Base-by-base conservation (phyloP, 495 filamentous ascomycete species). In the Penicillium lagena region DNA sequence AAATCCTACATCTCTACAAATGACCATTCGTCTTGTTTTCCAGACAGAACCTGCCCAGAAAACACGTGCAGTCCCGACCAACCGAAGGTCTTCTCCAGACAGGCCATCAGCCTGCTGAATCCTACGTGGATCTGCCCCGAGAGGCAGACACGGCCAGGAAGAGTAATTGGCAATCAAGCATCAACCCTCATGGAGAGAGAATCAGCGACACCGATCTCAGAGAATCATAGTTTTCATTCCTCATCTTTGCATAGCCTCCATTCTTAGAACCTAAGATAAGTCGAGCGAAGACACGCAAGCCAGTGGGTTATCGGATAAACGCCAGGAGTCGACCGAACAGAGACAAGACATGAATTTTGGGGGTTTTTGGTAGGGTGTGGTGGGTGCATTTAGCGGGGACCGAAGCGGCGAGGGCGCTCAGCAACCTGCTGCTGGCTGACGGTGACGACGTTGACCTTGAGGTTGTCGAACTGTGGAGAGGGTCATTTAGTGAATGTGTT, bases 371-470 rank as follows among this genome's bases (percentile, higher is more conserved):
- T 11, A 28, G 36, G 22, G 42, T 12, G 52, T 46, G 48, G 44
- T 27, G 30, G 51, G 47, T 48, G 49, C 13, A 59, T 61, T 64
- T 70, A 71, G 51, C 62, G 56, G 60, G 76, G 74, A 55, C 67
- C 70, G 66, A 80, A 83, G 60, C 81, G 77, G 48, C 82, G 78
- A 47, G 83, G 85, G 51, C 87, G 83, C 77, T 94, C 89, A 28
- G 43, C 46, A 60, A 76, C 70, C 79, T 95, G 91, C 71, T 87
- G 86, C 75, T 96, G 90, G 57, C 83, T 75, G 52, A 96, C 90
- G 51, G 83, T 68, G 57, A 91, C 81, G 60, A 95, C 86, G 73
- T 89, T 94, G 84, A 95, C 89, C 60, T 90, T 87, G 69, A 97
- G 90, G 52, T 82, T 84, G 71, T 96, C 91, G 79, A 97, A 97